phyloP scores from a whole-genome alignment of 2,329 filamentous ascomycete species.

The Epichloe elymi region DNA sequence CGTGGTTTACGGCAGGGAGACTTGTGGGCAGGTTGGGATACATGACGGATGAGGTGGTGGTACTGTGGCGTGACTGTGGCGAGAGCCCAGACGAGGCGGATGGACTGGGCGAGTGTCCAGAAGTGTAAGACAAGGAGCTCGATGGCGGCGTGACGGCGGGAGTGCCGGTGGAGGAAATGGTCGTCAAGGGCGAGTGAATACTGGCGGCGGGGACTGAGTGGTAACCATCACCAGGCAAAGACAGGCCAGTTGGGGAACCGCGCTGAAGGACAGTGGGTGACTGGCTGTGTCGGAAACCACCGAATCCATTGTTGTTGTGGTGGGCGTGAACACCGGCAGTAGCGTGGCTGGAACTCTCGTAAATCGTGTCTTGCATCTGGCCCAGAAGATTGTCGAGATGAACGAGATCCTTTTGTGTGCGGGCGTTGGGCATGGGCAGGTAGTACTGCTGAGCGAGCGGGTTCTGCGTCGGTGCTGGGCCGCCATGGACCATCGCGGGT shows the following conservation, averaged over 20 bases:
- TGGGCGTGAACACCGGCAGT: constrained; percentile 69
- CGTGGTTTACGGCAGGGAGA: constrained; percentile 51
- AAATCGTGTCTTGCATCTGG: constrained; percentile 91
- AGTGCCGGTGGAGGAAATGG: constrained; percentile 51
- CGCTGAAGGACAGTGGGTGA: constrained; percentile 34
- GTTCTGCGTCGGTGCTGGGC: constrained; percentile 44
- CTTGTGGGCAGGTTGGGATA: constrained; percentile 54
- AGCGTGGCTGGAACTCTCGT: constrained; percentile 77
- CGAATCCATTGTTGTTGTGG: constrained; percentile 52
- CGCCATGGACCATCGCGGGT: constrained; percentile 38
- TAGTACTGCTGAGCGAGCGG: constrained; percentile 60
- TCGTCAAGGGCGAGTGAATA: constrained; percentile 47
- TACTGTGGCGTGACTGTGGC: constrained; percentile 49
- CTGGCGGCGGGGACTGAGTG: constrained; percentile 37
- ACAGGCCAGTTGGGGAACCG: constrained; percentile 18
- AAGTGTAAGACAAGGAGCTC: constrained; percentile 63
- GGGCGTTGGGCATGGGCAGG: constrained; percentile 72
- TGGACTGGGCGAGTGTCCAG: constrained; percentile 60
- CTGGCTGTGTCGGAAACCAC: constrained; percentile 44
- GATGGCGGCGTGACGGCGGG: constrained; percentile 67
- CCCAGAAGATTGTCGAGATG: constrained; percentile 92
- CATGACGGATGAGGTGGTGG: constrained; percentile 46
- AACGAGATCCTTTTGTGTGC: constrained; percentile 86
- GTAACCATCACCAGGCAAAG: constrained; percentile 23
- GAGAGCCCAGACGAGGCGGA: constrained; percentile 55